Conservation (phyloP, 768 basidiomycete species). For the Suillus variegatus region DNA sequence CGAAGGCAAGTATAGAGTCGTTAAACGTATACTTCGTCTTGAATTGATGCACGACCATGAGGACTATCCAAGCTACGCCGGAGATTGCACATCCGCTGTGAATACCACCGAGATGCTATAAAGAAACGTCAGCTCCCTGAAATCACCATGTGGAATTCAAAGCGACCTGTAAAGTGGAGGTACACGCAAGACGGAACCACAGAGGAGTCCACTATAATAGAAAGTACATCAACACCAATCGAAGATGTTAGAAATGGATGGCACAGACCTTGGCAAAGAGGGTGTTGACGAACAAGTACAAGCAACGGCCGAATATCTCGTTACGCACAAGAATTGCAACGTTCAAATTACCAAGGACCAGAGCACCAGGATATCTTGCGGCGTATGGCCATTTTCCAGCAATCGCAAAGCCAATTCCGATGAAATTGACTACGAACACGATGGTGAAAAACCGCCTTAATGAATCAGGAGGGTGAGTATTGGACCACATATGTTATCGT, state of each 20-base stretch:
- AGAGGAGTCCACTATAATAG: constrained; percentile 66
- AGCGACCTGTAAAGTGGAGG: constrained; percentile 65
- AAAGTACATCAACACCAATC: neutral
- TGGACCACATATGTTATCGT: neutral
- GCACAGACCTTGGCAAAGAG: constrained; percentile 64
- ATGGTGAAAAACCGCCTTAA: constrained; percentile 73
- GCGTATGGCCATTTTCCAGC: constrained; percentile 71
- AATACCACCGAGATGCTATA: constrained; percentile 75
- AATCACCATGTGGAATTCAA: neutral
- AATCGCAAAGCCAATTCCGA: constrained; percentile 60
- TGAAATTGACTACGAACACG: constrained; percentile 57
- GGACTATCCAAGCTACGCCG: constrained; percentile 68
- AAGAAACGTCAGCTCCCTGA: constrained; percentile 12
- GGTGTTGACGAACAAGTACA: constrained; percentile 73
- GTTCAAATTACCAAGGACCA: constrained; percentile 74
- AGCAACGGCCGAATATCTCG: constrained; percentile 74
- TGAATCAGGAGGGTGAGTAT: constrained; percentile 4
- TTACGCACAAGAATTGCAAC: constrained; percentile 77
- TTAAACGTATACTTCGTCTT: constrained; percentile 48
- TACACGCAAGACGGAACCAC: constrained; percentile 70
- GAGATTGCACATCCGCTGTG: constrained; percentile 76
- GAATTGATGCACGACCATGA: constrained; percentile 61
- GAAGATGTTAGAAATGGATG: neutral
- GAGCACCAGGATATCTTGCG: constrained; percentile 61
- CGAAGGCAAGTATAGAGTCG: constrained; percentile 59